A percentile compares a stretch with the other conserved stretches of the same genome.
Conservation (phyloP, 345 rosid species). For the Cochlearia excelsa region DNA sequence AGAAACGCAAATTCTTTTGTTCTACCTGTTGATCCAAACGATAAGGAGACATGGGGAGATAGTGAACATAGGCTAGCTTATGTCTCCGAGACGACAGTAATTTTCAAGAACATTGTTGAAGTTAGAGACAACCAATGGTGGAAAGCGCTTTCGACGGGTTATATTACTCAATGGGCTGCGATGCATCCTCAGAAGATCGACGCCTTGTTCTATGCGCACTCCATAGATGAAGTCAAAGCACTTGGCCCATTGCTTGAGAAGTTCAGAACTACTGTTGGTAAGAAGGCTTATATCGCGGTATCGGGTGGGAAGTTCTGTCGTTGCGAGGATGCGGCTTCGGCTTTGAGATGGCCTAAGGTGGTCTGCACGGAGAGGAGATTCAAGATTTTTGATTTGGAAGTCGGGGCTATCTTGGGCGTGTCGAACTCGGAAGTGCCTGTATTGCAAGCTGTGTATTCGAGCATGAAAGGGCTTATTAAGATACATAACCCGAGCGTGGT, state of each 20-base stretch:
- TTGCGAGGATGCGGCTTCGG: constrained; percentile 73
- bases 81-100: constrained; percentile 92
- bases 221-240: constrained; percentile 64
- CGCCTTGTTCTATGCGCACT: constrained; percentile 88
- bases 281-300: constrained; percentile 80
- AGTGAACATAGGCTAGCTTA: constrained; percentile 97
- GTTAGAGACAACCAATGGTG: constrained; percentile 98
- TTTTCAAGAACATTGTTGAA: constrained; percentile 88
- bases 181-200: constrained; percentile 94
- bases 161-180: constrained; percentile 93
- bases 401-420: constrained; percentile 56
- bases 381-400: constrained; percentile 79
- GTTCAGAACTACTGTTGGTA: constrained; percentile 79
- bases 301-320: constrained; percentile 84
- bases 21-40: constrained; percentile 81
- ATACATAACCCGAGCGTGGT: constrained; percentile 91
- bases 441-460: constrained; percentile 76
- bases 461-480: constrained; percentile 88
- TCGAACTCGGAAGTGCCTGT: constrained; percentile 90
- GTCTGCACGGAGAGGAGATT: constrained; percentile 84
- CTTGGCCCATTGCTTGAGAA: constrained; percentile 79
- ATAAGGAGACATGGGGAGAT: constrained; percentile 97
- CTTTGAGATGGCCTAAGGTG: constrained; percentile 69
- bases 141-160: constrained; percentile 82
- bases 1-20: constrained; percentile 88